Evolutionary conservation across 306 rosid genomes (phyloP).

Genomic region (Fagus sylvatica): DNA sequence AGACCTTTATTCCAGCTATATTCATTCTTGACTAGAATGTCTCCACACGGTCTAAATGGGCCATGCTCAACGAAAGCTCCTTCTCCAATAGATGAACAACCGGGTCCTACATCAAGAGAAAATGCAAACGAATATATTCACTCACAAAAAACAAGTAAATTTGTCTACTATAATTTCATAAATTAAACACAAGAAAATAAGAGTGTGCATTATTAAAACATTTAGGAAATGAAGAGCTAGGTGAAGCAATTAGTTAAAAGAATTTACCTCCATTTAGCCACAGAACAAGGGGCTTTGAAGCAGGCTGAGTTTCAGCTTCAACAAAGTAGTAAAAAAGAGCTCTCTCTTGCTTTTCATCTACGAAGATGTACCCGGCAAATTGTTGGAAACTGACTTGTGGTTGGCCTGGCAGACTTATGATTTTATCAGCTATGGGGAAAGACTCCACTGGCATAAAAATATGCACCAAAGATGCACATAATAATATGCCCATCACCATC

Average conservation of each 20-base stretch:
- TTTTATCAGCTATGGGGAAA: constrained; percentile 23
- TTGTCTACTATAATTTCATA: not conserved
- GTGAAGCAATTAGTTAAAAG: no score
- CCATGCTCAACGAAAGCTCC: constrained; percentile 42
- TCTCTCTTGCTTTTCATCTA: constrained; percentile 33
- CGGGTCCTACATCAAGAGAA: constrained; percentile 21
- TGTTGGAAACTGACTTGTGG: constrained; percentile 35
- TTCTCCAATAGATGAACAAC: constrained; percentile 30
- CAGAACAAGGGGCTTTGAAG: constrained; percentile 42
- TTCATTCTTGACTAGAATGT: constrained; percentile 12
- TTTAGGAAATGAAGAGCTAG: not conserved
- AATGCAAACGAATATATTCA: not conserved
- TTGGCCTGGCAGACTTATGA: constrained; percentile 34
- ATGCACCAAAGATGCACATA: not conserved
- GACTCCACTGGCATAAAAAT: constrained; percentile 5
- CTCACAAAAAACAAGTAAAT: not conserved
- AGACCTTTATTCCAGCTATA: constrained; percentile 44
- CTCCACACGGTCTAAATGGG: constrained; percentile 25
- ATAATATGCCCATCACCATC: not conserved
- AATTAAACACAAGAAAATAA: not conserved
- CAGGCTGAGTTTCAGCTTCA: constrained; percentile 31
- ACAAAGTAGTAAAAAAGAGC: constrained; percentile 44
- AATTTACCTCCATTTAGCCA: constrained; percentile 44
- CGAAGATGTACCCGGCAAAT: constrained; percentile 34
- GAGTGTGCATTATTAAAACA: not conserved